Base-by-base conservation (phyloP, 306 rosid species). In the Astragalus membranaceus region DNA sequence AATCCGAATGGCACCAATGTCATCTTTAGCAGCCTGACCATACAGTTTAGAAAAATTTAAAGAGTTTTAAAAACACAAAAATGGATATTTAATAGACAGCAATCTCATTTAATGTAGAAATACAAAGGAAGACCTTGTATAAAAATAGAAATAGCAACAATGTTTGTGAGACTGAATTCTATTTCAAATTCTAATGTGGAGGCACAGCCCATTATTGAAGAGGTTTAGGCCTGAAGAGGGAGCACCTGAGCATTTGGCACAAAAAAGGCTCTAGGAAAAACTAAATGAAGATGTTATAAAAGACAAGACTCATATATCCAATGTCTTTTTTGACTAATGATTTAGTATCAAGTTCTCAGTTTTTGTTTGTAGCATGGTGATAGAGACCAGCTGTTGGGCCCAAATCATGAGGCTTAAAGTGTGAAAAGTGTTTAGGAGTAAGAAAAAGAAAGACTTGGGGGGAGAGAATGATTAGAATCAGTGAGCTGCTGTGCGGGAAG, bases 1-100 rank as follows among this genome's bases (percentile, higher is more conserved):
- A 75, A 93, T 81, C 49, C 98, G 79, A 62, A 93, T 61, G 30
- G 85, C 74, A 75, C 96, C 98, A 65, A 85, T 36, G 54, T 90
- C 98, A 84, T 93, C 98, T 85, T 88, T 93, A 57, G 90, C 93
- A 70, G 88, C 96, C 98, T 90, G 82, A 52, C 23, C 50, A 77
- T 3, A 60, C 12, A 71, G 44, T 82, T 80, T 49, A 75, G 12
- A 44, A 46, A 64, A 30, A 8, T 7, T 57, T 71, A 57, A 8
- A 54, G 56, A 39, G 9, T 5, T 3, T 69, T 53, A 29, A 17
- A 49, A 29, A 2, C 35, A 37, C 20, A 58, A 35, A n/a, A 14
- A 32, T 58, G 53, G 20, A 42, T 30, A 8, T 8, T 44, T 30
- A 9, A 56, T 49, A 15, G 43, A 64, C 52, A 76, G 11, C 47